phyloP scores from a whole-genome alignment of 805 yeast genomes.

The Candida pini region DNA sequence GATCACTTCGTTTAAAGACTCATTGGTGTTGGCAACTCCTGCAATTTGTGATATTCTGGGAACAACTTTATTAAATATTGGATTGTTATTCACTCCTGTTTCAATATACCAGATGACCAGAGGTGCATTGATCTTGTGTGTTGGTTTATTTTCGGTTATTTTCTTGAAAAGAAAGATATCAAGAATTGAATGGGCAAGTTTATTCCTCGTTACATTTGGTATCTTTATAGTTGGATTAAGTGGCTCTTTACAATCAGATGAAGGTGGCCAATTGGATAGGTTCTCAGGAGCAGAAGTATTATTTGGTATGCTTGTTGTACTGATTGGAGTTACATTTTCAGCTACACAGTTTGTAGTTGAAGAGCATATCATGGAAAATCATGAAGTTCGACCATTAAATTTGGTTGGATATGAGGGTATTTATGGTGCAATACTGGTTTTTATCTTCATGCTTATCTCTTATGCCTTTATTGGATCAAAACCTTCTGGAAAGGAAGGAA shows the following conservation, averaged over 20 bases:
- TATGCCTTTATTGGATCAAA: conserved; percentile 37
- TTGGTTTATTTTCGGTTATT: conserved; percentile 61
- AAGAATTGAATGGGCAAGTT: conserved; percentile 61
- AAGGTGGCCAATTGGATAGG: conserved; percentile 3
- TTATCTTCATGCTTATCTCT: conserved; percentile 38
- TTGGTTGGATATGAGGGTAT: conserved; percentile 73
- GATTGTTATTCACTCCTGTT: conserved; percentile 68
- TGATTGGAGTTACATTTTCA: conserved; percentile 59
- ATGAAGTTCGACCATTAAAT: conserved; percentile 53
- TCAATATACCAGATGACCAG: conserved; percentile 84
- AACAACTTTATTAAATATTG: conserved; percentile 73
- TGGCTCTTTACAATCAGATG: conserved; percentile 38
- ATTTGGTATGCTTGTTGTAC: conserved; percentile 53
- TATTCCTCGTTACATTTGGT: conserved; percentile 61
- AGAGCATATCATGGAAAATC: conserved; percentile 54
- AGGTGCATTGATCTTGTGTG: conserved; percentile 71
- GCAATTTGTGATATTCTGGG: conserved; percentile 67
- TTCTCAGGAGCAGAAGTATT: conserved; percentile 26
- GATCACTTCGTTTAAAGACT: conserved; percentile 17
- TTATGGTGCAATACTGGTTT: conserved; percentile 49
- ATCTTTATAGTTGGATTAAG: conserved; percentile 69
- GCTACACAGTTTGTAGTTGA: conserved; percentile 78
- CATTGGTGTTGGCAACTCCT: conserved; percentile 47
- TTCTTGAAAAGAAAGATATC: conserved; percentile 53
- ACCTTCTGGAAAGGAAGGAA: conserved; percentile 38